Percentiles rank a stretch among this genome's conserved stretches.
Conservation (phyloP, 192 early-diverging fungal species). For the Chytriomyces sp. region DNA sequence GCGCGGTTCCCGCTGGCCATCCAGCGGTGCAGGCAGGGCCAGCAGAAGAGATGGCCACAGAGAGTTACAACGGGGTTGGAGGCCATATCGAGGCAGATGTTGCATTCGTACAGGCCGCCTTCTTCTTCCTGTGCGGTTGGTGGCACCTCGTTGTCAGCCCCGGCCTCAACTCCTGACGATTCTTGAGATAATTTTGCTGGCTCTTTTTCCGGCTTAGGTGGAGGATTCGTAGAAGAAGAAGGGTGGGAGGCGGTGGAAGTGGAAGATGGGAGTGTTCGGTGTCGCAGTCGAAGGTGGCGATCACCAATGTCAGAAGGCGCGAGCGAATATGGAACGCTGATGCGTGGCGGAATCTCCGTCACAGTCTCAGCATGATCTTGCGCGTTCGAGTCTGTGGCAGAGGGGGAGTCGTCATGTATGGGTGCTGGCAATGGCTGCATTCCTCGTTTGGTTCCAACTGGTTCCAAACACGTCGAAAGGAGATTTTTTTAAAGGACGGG, state of each 20-base stretch:
- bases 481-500: too few species aligned
- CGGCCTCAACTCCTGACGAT: too few species aligned
- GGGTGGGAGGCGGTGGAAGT: background rate
- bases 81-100: constrained; percentile 50
- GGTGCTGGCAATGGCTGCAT: too few species aligned
- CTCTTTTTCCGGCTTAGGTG: background rate
- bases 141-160: background rate
- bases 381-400: too few species aligned
- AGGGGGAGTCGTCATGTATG: too few species aligned
- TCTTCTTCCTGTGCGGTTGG: constrained; percentile 25
- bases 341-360: background rate
- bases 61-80: constrained; percentile 50
- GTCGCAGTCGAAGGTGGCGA: constrained; percentile 7
- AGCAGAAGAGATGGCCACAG: constrained; percentile 58
- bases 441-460: too few species aligned
- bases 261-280: constrained; percentile 2
- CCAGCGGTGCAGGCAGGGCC: constrained; percentile 45
- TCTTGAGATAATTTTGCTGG: too few species aligned
- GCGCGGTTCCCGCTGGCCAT: constrained; percentile 20
- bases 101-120: constrained; percentile 41
- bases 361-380: background rate
- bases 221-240: background rate
- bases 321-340: constrained; percentile 5
- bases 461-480: too few species aligned
- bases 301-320: background rate